Evolutionary conservation across 768 basidiomycete species (phyloP).

Genomic region (Suillus clintonianus): DNA sequence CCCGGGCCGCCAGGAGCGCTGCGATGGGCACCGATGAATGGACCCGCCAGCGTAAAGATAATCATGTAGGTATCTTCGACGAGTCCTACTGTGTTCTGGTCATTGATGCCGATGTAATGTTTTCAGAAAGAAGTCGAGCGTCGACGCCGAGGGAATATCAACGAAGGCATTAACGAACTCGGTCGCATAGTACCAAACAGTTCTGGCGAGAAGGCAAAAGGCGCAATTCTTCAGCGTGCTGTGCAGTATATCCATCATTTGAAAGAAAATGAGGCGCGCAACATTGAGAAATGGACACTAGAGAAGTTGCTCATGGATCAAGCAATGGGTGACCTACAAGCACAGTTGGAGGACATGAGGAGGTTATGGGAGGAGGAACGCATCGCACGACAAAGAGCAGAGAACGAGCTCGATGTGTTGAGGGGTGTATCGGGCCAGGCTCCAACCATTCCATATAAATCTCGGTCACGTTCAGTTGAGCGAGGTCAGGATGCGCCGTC

Average conservation of each 20-base stretch:
- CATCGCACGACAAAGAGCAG: constrained; percentile 54
- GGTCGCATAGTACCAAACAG: constrained; percentile 87
- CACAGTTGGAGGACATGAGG: constrained; percentile 80
- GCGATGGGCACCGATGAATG: constrained; percentile 78
- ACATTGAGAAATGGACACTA: constrained; percentile 92
- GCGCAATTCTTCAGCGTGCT: constrained; percentile 83
- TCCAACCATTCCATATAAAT: constrained; percentile 8
- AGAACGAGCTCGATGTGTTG: constrained; percentile 64
- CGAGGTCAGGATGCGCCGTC: constrained; percentile 19
- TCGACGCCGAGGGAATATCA: constrained; percentile 91
- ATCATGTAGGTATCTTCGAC: constrained; percentile 57
- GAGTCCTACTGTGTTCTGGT: neutral
- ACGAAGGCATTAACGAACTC: constrained; percentile 93
- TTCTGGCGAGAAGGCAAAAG: constrained; percentile 87
- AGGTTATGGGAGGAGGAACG: constrained; percentile 83
- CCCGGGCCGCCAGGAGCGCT: constrained; percentile 55
- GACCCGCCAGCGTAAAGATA: constrained; percentile 79
- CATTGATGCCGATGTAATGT: constrained; percentile 1
- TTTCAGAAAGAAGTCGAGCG: constrained; percentile 97
- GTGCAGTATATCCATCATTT: constrained; percentile 92
- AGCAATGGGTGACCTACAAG: constrained; percentile 84
- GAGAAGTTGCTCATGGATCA: constrained; percentile 93
- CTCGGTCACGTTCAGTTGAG: constrained; percentile 31
- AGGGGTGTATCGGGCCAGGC: constrained; percentile 34
- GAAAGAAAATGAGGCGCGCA: constrained; percentile 87